These are phyloP conservation scores for Globisporangium okanoganense DNA, from an alignment of 352 stramenopile species.

Conservation along the genomic window DNA sequence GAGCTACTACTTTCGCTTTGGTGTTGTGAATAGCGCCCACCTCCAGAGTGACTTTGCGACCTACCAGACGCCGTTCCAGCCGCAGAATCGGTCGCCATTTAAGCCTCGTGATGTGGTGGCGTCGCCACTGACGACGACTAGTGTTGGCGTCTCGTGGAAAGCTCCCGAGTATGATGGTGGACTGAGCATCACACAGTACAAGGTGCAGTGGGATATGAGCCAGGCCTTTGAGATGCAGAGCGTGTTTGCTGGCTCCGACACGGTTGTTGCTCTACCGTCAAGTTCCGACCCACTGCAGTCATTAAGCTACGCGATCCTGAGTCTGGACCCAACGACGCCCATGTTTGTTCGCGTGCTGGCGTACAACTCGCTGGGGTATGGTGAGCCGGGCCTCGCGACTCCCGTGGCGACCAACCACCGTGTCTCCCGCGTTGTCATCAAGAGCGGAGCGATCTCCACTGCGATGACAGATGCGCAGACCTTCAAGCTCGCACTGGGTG, in stretches of 20 bases:
- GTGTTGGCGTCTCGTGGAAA: slow-evolving; percentile 73
- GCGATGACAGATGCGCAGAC: slow-evolving; percentile 31
- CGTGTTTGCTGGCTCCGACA: slow-evolving; percentile 45
- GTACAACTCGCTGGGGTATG: slow-evolving; percentile 78
- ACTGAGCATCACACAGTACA: slow-evolving; percentile 84
- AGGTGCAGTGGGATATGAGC: slow-evolving; percentile 91
- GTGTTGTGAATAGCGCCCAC: slow-evolving; percentile 23
- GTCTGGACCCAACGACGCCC: slow-evolving; percentile 33
- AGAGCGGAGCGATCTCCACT: slow-evolving; percentile 25
- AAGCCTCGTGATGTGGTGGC: slow-evolving; percentile 26
- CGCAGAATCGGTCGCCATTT: slow-evolving; percentile 25
- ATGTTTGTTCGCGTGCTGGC: slow-evolving; percentile 85
- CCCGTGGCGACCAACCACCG: slow-evolving; percentile 50
- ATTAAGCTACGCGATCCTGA: slow-evolving; percentile 38
- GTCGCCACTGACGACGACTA: slow-evolving; percentile 30
- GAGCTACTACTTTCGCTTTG: slow-evolving; percentile 43
- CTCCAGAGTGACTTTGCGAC: slow-evolving; percentile 30
- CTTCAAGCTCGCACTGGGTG: slow-evolving; percentile 55
- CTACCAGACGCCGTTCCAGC: slow-evolving; percentile 19
- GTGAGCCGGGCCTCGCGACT: slow-evolving; percentile 36
- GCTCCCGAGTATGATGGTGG: slow-evolving; percentile 67
- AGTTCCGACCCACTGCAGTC: slow-evolving; percentile 3
- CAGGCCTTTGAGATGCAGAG: slow-evolving; percentile 76
- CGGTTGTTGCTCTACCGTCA: slow-evolving; percentile 19
- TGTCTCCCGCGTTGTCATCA: slow-evolving; percentile 40